phyloP scores from a whole-genome alignment of 352 stramenopile species.

The Phytophthora constricta region DNA sequence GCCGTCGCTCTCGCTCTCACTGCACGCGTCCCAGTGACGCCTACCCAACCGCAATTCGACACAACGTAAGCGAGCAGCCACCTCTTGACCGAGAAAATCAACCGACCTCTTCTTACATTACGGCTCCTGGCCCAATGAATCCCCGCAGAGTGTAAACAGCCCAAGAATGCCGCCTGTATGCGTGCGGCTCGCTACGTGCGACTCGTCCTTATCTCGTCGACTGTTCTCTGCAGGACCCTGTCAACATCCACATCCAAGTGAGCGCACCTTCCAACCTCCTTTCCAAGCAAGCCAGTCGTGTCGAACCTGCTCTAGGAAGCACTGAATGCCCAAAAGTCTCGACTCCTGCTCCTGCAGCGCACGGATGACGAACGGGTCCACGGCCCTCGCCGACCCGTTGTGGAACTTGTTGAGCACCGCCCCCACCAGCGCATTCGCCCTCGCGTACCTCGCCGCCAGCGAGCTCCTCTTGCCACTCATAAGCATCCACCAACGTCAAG shows the following conservation, averaged over 20 bases:
- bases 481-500: background rate
- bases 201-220: slow-evolving; percentile 49
- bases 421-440: slow-evolving; percentile 57
- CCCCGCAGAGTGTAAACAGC: slow-evolving; percentile 60
- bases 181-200: slow-evolving; percentile 8
- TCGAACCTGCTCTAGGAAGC: slow-evolving; percentile 76
- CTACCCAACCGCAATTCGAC: slow-evolving; percentile 33
- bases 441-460: slow-evolving; percentile 41
- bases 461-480: slow-evolving; percentile 2
- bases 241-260: background rate
- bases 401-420: slow-evolving; percentile 80
- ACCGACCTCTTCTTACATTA: slow-evolving; percentile 54
- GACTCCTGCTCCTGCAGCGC: slow-evolving; percentile 60
- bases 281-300: no score
- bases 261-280: no score
- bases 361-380: slow-evolving; percentile 73
- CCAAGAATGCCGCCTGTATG: slow-evolving; percentile 11
- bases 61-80: background rate
- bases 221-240: slow-evolving; percentile 61
- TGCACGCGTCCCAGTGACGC: slow-evolving; percentile 71
- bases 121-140: slow-evolving; percentile 52
- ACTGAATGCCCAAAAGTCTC: slow-evolving; percentile 71
- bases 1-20: slow-evolving; percentile 29
- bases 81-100: background rate
- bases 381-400: slow-evolving; percentile 66